Conservation (phyloP, 768 basidiomycete genomes). For the Russula abietina region DNA sequence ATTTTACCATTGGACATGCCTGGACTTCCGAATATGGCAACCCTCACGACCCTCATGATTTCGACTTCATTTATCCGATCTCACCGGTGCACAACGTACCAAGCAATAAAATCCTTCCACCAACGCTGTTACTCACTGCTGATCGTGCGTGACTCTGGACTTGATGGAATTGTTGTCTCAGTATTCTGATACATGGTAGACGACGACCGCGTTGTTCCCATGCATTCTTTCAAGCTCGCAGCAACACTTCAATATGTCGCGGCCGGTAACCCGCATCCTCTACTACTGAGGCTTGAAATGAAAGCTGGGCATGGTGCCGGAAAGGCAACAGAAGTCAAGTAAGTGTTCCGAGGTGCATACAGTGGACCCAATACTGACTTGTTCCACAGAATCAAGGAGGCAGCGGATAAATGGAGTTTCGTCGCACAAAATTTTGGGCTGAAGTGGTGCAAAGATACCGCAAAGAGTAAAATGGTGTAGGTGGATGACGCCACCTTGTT, state of each 20-base stretch:
- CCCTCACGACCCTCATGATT: constrained; percentile 67
- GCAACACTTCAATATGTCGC: constrained; percentile 68
- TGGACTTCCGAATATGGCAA: constrained; percentile 80
- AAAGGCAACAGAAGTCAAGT: constrained; percentile 69
- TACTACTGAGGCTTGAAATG: constrained; percentile 71
- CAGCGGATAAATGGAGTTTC: constrained; percentile 74
- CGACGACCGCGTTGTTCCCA: constrained; percentile 81
- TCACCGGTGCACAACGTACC: constrained; percentile 81
- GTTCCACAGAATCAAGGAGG: constrained; percentile 59
- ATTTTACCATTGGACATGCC: constrained; percentile 71
- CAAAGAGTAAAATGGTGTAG: background rate
- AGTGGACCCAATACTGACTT: background rate
- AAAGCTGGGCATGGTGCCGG: constrained; percentile 80
- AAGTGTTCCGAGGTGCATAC: background rate
- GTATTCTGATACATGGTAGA: constrained; percentile 37
- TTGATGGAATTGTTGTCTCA: background rate
- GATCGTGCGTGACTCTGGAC: constrained; percentile 52
- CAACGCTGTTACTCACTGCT: constrained; percentile 72
- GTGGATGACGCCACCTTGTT: background rate
- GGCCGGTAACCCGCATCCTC: constrained; percentile 62
- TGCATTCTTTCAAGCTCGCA: constrained; percentile 80
- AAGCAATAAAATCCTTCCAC: constrained; percentile 52
- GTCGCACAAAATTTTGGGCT: constrained; percentile 60
- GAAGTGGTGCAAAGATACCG: constrained; percentile 24
- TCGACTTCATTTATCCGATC: constrained; percentile 77